These are phyloP conservation scores for Fusarium sororula DNA, from an alignment of 2,329 filamentous ascomycete genomes.

Conservation along the genomic window DNA sequence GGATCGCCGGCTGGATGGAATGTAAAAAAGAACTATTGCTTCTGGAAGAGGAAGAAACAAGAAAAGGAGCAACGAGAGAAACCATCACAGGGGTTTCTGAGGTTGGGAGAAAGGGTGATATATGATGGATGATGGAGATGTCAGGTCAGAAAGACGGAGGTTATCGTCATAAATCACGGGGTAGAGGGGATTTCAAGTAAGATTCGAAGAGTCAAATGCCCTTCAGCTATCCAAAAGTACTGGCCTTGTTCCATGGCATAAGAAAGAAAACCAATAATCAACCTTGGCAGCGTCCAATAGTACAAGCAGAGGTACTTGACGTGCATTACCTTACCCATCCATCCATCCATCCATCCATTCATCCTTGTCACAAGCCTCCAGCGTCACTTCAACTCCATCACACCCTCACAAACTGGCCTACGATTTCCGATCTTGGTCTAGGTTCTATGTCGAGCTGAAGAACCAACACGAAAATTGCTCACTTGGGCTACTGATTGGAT, in stretches of 20 bases:
- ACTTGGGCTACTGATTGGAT: background rate
- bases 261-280: background rate
- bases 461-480: background rate
- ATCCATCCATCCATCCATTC: background rate
- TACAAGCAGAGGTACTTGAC: background rate
- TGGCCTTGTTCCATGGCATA: background rate
- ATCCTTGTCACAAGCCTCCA: conserved; percentile 19
- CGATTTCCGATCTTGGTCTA: conserved; percentile 17
- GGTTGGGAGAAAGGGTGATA: background rate
- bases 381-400: conserved; percentile 24
- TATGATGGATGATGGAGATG: too few relatives aligned
- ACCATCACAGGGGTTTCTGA: background rate
- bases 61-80: background rate
- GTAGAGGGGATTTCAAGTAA: conserved; percentile 1
- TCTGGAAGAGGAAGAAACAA: background rate
- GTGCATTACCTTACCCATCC: background rate
- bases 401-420: conserved; percentile 14
- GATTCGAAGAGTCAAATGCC: background rate
- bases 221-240: background rate
- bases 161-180: background rate
- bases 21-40: background rate
- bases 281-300: background rate
- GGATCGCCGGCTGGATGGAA: conserved; percentile 14
- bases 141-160: background rate
- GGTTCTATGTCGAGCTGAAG: background rate